Percentiles rank a stretch among this genome's conserved stretches.
phyloP scores from a whole-genome alignment of 768 basidiomycete species.

The Amanita thiersii region DNA sequence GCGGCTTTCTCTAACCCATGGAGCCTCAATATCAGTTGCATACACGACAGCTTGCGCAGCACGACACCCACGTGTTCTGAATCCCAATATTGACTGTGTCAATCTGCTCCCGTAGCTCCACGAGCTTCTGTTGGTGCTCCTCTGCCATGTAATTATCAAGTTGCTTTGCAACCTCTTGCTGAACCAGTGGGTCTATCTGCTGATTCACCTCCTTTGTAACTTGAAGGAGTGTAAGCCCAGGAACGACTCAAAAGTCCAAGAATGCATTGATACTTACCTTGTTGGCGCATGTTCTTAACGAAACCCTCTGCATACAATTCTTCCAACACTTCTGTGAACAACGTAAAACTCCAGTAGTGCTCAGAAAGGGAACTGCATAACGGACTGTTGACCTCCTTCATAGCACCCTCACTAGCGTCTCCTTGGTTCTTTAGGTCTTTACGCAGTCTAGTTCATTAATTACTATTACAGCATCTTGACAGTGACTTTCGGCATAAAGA shows the following conservation, averaged over 20 bases:
- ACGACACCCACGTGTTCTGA: slow-evolving; percentile 47
- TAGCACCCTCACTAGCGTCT: not conserved
- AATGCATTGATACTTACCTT: slow-evolving; percentile 26
- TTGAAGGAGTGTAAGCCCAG: slow-evolving; percentile 14
- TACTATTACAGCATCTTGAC: too few relatives aligned
- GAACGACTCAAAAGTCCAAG: not conserved
- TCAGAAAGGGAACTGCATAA: not conserved
- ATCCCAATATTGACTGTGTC: slow-evolving; percentile 37
- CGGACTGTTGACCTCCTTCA: not conserved
- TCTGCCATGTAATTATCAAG: slow-evolving; percentile 39
- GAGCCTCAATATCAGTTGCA: not conserved
- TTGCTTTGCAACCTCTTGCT: slow-evolving; percentile 39
- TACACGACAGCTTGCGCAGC: not conserved
- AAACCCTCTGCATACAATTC: slow-evolving; percentile 36
- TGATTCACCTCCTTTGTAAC: slow-evolving; percentile 40
- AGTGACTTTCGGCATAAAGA: too few relatives aligned
- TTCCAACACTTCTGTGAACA: slow-evolving; percentile 34
- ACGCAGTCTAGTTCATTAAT: not conserved
- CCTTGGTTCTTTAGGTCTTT: not conserved
- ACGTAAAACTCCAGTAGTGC: not conserved
- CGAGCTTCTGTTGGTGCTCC: slow-evolving; percentile 40
- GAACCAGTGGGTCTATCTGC: slow-evolving; percentile 42
- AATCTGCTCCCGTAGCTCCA: slow-evolving; percentile 33
- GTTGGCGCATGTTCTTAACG: slow-evolving; percentile 32
- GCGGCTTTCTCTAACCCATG: slow-evolving; percentile 41